These are phyloP conservation scores for Diaporthe amygdali DNA, from an alignment of 2,329 filamentous ascomycete genomes.

Conservation along the genomic window DNA sequence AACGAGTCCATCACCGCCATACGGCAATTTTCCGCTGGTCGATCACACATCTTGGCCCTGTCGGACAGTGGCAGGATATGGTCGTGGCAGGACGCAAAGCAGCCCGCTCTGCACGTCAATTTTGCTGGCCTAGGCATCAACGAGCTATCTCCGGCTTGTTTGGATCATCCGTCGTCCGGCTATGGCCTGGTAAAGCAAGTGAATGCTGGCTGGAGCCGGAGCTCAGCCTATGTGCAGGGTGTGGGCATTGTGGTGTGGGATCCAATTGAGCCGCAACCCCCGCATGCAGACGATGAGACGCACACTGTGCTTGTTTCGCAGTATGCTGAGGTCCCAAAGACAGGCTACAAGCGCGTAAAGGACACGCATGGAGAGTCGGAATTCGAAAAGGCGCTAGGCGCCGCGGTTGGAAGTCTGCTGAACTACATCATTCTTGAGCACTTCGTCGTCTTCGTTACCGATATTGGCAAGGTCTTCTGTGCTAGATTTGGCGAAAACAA, in stretches of 20 bases:
- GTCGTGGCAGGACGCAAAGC: not conserved
- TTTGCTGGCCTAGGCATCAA: not conserved
- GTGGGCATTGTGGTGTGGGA: constrained; percentile 3
- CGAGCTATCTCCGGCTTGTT: not conserved
- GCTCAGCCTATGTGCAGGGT: not conserved
- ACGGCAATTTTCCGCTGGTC: not conserved
- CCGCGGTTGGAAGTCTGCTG: not conserved
- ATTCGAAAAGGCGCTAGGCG: not conserved
- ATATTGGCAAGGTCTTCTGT: not conserved
- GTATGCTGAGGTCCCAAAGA: not conserved
- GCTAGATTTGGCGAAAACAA: not conserved
- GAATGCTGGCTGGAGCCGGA: not conserved
- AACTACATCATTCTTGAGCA: not conserved
- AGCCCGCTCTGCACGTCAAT: not conserved
- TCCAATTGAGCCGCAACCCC: not conserved
- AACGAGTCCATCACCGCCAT: not conserved
- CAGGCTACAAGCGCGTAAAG: not conserved
- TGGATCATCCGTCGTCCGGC: not conserved
- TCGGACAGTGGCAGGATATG: not conserved
- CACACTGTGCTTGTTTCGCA: not conserved
- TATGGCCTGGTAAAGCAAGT: not conserved
- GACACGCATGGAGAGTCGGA: not conserved
- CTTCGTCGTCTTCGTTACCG: not conserved
- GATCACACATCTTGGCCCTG: not conserved
- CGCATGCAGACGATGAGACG: not conserved